Conservation (phyloP, 2,329 filamentous ascomycete species). For the Aspergillus ochraceus region DNA sequence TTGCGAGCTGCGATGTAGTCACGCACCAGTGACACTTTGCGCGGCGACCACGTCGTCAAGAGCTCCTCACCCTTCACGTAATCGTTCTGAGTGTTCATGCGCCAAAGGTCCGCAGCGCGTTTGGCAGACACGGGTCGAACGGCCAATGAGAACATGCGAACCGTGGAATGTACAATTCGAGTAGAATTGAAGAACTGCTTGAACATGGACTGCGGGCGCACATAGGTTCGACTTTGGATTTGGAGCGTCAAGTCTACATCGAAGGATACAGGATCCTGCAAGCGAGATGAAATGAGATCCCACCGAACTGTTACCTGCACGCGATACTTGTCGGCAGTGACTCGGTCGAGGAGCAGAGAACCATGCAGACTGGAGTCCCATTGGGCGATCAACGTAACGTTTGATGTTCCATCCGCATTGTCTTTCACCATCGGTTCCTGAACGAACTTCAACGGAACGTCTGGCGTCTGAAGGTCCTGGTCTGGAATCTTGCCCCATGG, state of each 20-base stretch:
- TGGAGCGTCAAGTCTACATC: constrained; percentile 78
- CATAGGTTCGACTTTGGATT: constrained; percentile 78
- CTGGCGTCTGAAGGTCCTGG: constrained; percentile 67
- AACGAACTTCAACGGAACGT: constrained; percentile 75
- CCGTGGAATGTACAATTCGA: constrained; percentile 82
- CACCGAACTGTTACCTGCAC: constrained; percentile 85
- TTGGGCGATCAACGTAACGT: constrained; percentile 82
- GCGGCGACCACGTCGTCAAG: constrained; percentile 79
- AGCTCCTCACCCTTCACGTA: constrained; percentile 96
- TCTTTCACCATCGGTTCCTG: constrained; percentile 76
- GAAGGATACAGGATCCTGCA: constrained; percentile 88
- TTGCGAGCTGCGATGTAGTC: constrained; percentile 79
- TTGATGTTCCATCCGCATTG: constrained; percentile 86
- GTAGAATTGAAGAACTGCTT: constrained; percentile 82
- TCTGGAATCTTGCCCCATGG: constrained; percentile 81
- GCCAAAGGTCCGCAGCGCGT: constrained; percentile 88
- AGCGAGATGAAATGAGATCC: constrained; percentile 79
- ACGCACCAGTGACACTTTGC: constrained; percentile 85
- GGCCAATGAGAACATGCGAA: constrained; percentile 80
- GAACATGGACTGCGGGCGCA: constrained; percentile 83
- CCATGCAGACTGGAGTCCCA: constrained; percentile 96
- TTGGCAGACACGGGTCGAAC: constrained; percentile 89
- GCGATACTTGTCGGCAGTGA: constrained; percentile 87
- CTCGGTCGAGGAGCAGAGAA: constrained; percentile 88
- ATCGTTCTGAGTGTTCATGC: constrained; percentile 90